Conservation (phyloP, 257 asterid genomes). For the Forsythia suspensa region DNA sequence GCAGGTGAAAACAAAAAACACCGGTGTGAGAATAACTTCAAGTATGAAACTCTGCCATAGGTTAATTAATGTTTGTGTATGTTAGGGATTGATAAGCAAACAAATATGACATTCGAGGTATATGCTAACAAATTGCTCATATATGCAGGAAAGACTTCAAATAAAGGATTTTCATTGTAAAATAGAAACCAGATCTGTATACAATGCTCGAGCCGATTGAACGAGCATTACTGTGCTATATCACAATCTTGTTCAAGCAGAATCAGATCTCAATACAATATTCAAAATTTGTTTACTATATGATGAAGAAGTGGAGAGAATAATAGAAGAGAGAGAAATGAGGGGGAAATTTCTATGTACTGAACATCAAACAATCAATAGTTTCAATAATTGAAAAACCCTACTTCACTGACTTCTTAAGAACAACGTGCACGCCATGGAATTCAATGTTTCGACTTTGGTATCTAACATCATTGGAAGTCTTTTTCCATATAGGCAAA, state of each 20-base stretch:
- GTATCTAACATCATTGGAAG: background rate
- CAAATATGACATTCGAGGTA: background rate
- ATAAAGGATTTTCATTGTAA: background rate
- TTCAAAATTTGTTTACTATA: background rate
- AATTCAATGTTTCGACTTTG: background rate
- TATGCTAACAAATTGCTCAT: background rate
- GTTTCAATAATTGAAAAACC: background rate
- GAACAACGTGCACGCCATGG: background rate
- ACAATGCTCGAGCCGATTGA: background rate
- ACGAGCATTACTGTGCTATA: background rate
- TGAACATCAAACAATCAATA: background rate
- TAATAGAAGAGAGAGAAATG: background rate
- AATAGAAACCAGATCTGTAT: background rate
- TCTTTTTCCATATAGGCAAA: background rate
- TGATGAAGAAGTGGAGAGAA: background rate
- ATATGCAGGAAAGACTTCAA: background rate
- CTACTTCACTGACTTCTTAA: background rate
- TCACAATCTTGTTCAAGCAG: background rate
- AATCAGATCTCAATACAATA: background rate
- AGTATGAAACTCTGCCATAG: conserved; percentile 13
- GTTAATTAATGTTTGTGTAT: background rate
- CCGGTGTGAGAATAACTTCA: conserved; percentile 20
- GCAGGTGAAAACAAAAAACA: conserved; percentile 27
- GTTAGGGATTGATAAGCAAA: conserved; percentile 2
- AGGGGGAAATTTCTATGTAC: background rate